phyloP scores from a whole-genome alignment of 495 filamentous ascomycete genomes.

The Cetradonia linearis region DNA sequence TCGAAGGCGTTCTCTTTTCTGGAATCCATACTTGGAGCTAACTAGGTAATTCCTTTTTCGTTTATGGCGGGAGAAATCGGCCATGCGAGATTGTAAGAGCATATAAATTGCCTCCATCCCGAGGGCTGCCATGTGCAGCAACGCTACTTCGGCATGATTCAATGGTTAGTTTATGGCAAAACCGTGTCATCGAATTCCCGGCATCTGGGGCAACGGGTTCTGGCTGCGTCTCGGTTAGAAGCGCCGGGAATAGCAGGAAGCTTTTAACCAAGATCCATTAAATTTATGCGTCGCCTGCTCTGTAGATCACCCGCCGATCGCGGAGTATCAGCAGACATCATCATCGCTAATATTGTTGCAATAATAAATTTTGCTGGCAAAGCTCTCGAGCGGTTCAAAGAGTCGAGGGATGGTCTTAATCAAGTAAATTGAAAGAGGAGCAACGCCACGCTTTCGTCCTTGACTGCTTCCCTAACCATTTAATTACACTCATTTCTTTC shows the following conservation, averaged over 20 bases:
- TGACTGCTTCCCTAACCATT: too few species aligned
- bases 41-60: neutral
- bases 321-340: neutral
- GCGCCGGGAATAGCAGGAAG: slow-evolving; percentile 2
- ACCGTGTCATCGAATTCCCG: slow-evolving; percentile 4
- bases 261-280: neutral
- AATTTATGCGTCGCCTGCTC: neutral
- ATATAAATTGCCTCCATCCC: neutral
- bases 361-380: neutral
- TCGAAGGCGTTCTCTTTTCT: neutral
- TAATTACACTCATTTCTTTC: too few species aligned
- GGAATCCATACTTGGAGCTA: neutral
- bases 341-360: neutral
- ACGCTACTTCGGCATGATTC: neutral
- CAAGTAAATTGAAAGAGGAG: too few species aligned
- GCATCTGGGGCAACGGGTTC: neutral
- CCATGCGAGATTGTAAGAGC: neutral
- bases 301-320: neutral
- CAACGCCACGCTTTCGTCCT: too few species aligned
- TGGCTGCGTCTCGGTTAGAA: neutral
- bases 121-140: neutral
- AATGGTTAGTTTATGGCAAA: neutral
- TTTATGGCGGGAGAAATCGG: slow-evolving; percentile 8
- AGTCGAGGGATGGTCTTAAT: too few species aligned
- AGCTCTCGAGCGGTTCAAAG: neutral